Percentiles rank a stretch among this genome's conserved stretches.
Evolutionary conservation across 768 basidiomycete species (phyloP).

Genomic region (Xanthoconium purpureum): DNA sequence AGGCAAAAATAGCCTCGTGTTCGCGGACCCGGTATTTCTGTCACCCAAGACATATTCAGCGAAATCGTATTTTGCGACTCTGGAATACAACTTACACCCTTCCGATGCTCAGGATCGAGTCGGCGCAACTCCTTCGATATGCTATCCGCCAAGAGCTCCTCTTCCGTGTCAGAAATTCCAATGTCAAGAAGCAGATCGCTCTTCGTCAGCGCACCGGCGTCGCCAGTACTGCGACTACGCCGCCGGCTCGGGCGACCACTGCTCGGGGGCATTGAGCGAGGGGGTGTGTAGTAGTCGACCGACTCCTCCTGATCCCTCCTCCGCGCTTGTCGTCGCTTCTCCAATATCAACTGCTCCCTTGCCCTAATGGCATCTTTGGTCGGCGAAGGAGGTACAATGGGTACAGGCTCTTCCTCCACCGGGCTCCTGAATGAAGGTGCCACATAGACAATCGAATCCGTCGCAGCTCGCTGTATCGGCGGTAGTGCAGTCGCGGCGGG

Average conservation of each 20-base stretch:
- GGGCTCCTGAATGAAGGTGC: constrained; percentile 35
- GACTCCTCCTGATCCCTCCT: constrained; percentile 49
- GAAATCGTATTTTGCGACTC: background rate
- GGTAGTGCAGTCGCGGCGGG: constrained; percentile 14
- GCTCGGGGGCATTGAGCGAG: constrained; percentile 25
- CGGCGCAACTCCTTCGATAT: constrained; percentile 74
- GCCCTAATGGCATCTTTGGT: constrained; percentile 65
- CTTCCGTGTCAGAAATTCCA: constrained; percentile 38
- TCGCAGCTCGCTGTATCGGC: constrained; percentile 48
- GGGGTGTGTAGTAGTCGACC: constrained; percentile 35
- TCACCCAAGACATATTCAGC: constrained; percentile 7
- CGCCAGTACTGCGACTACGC: constrained; percentile 77
- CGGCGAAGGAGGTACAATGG: constrained; percentile 43
- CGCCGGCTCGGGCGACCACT: constrained; percentile 54
- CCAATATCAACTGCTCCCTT: constrained; percentile 67
- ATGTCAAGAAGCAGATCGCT: constrained; percentile 37
- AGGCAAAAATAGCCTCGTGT: constrained; percentile 78
- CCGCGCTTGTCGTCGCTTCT: constrained; percentile 64
- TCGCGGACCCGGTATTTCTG: constrained; percentile 84
- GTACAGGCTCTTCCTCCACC: constrained; percentile 32
- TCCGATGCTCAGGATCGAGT: constrained; percentile 37
- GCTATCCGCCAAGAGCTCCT: constrained; percentile 60
- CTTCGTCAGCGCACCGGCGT: constrained; percentile 49
- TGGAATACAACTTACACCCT: constrained; percentile 22
- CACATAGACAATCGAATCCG: constrained; percentile 42